phyloP scores from a whole-genome alignment of 495 filamentous ascomycete genomes.

The Penicillium coprophilum region DNA sequence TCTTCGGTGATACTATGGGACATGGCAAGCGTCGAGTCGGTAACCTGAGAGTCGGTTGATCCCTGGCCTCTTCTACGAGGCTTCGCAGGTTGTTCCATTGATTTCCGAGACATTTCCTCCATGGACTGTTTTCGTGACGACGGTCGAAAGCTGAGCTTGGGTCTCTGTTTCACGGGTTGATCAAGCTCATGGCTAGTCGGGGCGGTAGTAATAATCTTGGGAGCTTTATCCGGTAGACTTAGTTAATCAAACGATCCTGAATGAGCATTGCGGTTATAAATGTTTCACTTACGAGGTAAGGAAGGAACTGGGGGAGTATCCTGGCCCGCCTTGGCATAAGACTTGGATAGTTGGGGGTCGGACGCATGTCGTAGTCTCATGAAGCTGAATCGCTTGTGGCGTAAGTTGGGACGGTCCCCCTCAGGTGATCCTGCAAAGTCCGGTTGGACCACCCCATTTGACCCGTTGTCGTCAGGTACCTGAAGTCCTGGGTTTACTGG shows the following conservation, averaged over 20 bases:
- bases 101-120: constrained; percentile 32
- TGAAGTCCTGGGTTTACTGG: constrained; percentile 16
- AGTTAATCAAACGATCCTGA: constrained; percentile 1
- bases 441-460: constrained; percentile 17
- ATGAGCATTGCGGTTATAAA: not conserved
- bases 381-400: constrained; percentile 75
- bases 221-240: constrained; percentile 52
- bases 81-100: constrained; percentile 18
- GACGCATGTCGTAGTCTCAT: constrained; percentile 90
- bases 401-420: constrained; percentile 30
- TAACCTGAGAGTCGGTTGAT: constrained; percentile 36
- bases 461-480: constrained; percentile 15
- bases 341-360: constrained; percentile 85
- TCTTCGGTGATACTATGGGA: constrained; percentile 67
- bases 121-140: constrained; percentile 36
- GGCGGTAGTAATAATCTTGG: constrained; percentile 89
- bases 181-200: constrained; percentile 68
- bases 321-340: constrained; percentile 65
- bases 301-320: constrained; percentile 72
- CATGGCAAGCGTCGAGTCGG: constrained; percentile 43
- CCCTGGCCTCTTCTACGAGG: constrained; percentile 28
- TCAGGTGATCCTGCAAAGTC: constrained; percentile 21
- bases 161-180: constrained; percentile 51
- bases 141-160: constrained; percentile 33
- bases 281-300: constrained; percentile 62